Conservation (phyloP, 441 rosid species). For the Euphorbia corollata region DNA sequence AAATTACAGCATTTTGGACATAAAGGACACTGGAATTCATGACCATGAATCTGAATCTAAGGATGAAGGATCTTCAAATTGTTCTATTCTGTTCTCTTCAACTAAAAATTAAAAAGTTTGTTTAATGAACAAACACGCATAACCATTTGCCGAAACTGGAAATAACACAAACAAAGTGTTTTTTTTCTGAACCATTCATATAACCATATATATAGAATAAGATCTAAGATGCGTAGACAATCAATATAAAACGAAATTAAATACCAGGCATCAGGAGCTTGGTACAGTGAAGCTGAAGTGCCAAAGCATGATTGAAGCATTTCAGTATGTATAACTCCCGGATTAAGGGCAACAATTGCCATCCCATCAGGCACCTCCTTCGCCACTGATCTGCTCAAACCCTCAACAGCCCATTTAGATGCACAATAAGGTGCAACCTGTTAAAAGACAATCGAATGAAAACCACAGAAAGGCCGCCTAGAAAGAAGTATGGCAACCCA, state of each 20-base stretch:
- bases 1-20: too few relatives aligned
- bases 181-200: not conserved
- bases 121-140: not conserved
- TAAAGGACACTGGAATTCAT: not conserved
- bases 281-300: conserved; percentile 63
- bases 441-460: conserved; percentile 11
- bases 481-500: conserved; percentile 6
- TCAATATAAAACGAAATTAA: conserved; percentile 5
- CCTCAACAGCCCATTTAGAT: conserved; percentile 97
- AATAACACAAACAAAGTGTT: too few relatives aligned
- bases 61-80: too few relatives aligned
- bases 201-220: not conserved
- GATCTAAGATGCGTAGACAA: too few relatives aligned
- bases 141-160: not conserved
- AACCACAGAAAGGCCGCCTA: conserved; percentile 4
- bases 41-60: not conserved
- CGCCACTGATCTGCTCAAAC: conserved; percentile 85
- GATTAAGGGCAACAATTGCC: conserved; percentile 82
- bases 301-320: conserved; percentile 90
- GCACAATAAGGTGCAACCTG: conserved; percentile 99
- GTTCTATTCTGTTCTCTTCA: not conserved
- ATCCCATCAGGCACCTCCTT: conserved; percentile 89
- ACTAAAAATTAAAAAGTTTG: not conserved
- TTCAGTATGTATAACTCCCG: conserved; percentile 93
- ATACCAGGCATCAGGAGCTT: conserved; percentile 88